Evolutionary conservation across 768 basidiomycete species (phyloP), one percentile per base, ranked within the genome.

Genomic region (Phaffia tasmanica): DNA sequence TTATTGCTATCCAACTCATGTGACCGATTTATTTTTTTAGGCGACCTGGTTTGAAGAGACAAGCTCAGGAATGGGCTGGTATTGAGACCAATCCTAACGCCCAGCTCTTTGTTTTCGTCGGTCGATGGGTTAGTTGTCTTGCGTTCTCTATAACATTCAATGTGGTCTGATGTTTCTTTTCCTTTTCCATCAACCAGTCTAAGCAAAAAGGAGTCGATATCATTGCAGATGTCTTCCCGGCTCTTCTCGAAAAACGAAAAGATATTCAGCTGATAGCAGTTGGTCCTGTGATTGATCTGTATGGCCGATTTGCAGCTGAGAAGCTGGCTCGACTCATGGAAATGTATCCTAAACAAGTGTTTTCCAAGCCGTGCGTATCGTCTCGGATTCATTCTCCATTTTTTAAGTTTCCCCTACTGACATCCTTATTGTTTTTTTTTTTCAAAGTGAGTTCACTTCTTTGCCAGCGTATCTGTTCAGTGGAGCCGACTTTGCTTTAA

Each of bases 201-300:
- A 95, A 94, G 77, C 92, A 95, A 76, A 95, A 95, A 77, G 92
- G 77, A 77, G 90, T 95, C n/a, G 92, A 95, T 78, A 79, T 95
- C 32, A 95, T 95, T 70, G 92, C 92, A 11, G 92, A 95, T 77
- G 85, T 95, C 68, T 88, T 95, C 87, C 92, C 91, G 23, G 81
- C 83, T 1, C 73, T 95, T 59, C 76, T 95, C 70, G 88, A 90
- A 63, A 94, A 93, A 78, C 84, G 85, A 15, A 81, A 88, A 11
- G 84, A 83, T 49, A 87, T 94, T 67, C 92, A 95, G 74, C 75
- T 95, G 46, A 86, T 95, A 72, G 81, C 84, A 70, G 89, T 95
- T 68, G 92, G 92, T 15, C 92, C 92, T 32, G 92, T 95, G 72
- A 94, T 95, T 70, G 92, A 95, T 77, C 78, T 95, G 59, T 94